These are phyloP conservation scores for Hyphodiscus hymeniophilus DNA, from an alignment of 495 filamentous ascomycete species.

Conservation along the genomic window DNA sequence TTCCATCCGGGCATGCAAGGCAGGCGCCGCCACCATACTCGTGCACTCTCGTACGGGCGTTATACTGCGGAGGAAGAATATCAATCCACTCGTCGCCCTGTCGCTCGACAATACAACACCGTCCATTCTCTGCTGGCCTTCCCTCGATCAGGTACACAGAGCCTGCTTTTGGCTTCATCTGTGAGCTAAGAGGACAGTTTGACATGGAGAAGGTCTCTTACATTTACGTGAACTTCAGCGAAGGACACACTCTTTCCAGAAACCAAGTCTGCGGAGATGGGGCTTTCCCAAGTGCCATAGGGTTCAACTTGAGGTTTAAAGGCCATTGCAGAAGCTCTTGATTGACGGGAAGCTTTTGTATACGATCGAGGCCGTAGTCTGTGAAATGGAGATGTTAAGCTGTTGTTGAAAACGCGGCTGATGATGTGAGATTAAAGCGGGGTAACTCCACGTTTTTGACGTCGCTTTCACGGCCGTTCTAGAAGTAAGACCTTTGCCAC, in stretches of 20 bases:
- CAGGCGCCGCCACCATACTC: slow-evolving; percentile 36
- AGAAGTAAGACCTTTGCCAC: too few species aligned
- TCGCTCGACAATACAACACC: slow-evolving; percentile 33
- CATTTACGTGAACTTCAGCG: slow-evolving; percentile 23
- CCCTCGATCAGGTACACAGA: slow-evolving; percentile 36
- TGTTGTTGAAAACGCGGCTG: too few species aligned
- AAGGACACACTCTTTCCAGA: slow-evolving; percentile 24
- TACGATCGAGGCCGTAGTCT: not conserved
- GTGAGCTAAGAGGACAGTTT: not conserved
- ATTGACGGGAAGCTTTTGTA: too few species aligned
- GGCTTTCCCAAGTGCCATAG: slow-evolving; percentile 38
- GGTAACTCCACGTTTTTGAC: too few species aligned
- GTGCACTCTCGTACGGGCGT: slow-evolving; percentile 34
- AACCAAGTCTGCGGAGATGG: slow-evolving; percentile 32
- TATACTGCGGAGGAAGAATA: slow-evolving; percentile 33
- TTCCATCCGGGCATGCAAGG: slow-evolving; percentile 3
- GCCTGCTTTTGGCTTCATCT: slow-evolving; percentile 18
- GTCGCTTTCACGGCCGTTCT: too few species aligned
- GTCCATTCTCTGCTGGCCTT: slow-evolving; percentile 27
- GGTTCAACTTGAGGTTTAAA: slow-evolving; percentile 17
- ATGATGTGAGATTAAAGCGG: too few species aligned
- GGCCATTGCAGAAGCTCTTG: too few species aligned
- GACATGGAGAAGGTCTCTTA: slow-evolving; percentile 8
- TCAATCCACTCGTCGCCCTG: slow-evolving; percentile 24
- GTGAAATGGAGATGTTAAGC: not conserved